Percentiles rank a stretch among this genome's conserved stretches.
phyloP scores from a whole-genome alignment of 2,329 filamentous ascomycete species.

The Sporothrix inflata region DNA sequence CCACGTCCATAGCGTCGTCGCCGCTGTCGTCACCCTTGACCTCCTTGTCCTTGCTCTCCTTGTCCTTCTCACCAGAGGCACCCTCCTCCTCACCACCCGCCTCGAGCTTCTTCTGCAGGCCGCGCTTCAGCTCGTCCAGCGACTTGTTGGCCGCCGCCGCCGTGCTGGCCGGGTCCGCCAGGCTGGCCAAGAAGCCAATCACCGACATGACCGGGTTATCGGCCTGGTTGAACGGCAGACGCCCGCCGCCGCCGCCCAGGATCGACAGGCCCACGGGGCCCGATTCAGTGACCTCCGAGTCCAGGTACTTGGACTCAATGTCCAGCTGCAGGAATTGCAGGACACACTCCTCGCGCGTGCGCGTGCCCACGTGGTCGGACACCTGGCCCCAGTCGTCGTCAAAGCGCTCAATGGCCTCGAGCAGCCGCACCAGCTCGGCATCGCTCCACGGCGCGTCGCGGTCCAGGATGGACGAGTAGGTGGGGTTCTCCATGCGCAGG shows the following conservation, averaged over 20 bases:
- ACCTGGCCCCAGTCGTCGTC: conserved; percentile 97
- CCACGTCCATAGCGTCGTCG: conserved; percentile 70
- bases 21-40: conserved; percentile 53
- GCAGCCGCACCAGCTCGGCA: conserved; percentile 81
- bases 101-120: conserved; percentile 78
- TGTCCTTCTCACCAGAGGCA: conserved; percentile 46
- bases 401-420: conserved; percentile 89
- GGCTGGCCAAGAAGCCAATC: conserved; percentile 87
- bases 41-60: conserved; percentile 52
- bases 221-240: conserved; percentile 85
- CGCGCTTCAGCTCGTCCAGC: conserved; percentile 81
- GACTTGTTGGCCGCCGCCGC: conserved; percentile 88
- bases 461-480: conserved; percentile 76
- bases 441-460: conserved; percentile 90
- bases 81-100: conserved; percentile 43
- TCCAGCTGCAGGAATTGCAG: conserved; percentile 95
- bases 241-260: conserved; percentile 74
- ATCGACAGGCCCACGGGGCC: conserved; percentile 63
- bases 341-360: conserved; percentile 93
- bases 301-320: conserved; percentile 96
- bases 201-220: conserved; percentile 98
- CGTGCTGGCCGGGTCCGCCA: conserved; percentile 87
- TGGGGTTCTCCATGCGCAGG: conserved; percentile 85
- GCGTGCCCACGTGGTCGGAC: conserved; percentile 86
- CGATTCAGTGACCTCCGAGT: conserved; percentile 66